Percentiles rank a stretch among this genome's conserved stretches.
These are phyloP conservation scores for Hypoxylon fuscum DNA, from an alignment of 495 filamentous ascomycete genomes.

Conservation along the genomic window DNA sequence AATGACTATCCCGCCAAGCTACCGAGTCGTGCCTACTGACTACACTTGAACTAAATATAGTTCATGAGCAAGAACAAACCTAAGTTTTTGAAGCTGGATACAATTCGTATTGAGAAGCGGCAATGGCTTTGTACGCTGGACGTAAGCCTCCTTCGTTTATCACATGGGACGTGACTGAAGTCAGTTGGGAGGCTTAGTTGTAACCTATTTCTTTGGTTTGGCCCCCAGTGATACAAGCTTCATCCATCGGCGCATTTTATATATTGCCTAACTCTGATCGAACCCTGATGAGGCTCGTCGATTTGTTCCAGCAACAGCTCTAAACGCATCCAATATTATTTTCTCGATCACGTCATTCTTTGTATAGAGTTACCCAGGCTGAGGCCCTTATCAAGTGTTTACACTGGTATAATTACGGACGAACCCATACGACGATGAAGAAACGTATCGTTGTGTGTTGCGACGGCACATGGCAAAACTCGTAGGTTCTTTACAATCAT, in stretches of 20 bases:
- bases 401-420: background rate
- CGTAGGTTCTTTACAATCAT: constrained; percentile 26
- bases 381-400: background rate
- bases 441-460: constrained; percentile 57
- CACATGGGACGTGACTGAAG: constrained; percentile 6
- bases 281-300: background rate
- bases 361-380: no score
- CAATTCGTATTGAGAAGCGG: background rate
- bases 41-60: background rate
- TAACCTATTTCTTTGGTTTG: background rate
- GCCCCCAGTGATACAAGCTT: constrained; percentile 3
- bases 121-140: background rate
- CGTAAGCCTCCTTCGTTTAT: constrained; percentile 13
- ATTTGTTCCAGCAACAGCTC: background rate
- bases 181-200: constrained; percentile 16
- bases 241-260: background rate
- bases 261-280: constrained; percentile 1
- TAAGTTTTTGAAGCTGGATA: background rate
- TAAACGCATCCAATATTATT: constrained; percentile 8
- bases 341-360: background rate
- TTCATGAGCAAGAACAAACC: constrained; percentile 4
- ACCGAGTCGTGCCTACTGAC: no score
- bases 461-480: constrained; percentile 61
- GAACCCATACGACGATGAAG: constrained; percentile 29
- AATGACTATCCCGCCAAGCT: no score